A percentile compares a stretch with the other conserved stretches of the same genome.
phyloP scores from a whole-genome alignment of 73 alveolate genomes.

The Effrenium voratum region DNA sequence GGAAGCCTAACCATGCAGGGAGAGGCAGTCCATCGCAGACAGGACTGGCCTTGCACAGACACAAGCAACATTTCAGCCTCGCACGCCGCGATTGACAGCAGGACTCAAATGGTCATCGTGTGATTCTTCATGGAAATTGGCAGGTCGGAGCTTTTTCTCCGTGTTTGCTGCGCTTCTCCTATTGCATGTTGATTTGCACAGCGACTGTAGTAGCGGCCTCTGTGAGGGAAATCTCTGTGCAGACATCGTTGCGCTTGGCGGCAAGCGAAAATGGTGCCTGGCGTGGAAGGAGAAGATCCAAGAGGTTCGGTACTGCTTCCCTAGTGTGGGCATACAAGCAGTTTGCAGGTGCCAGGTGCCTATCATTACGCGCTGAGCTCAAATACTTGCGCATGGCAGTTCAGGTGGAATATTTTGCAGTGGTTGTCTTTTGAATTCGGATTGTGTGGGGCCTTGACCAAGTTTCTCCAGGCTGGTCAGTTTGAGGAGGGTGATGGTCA shows the following conservation, averaged over 20 bases:
- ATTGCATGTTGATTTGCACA: no score
- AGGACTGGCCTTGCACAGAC: no score
- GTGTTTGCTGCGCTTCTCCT: no score
- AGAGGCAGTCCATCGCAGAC: slow-evolving; percentile 2
- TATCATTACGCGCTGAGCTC: not conserved
- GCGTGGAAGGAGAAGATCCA: slow-evolving; percentile 5
- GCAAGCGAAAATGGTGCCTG: slow-evolving; percentile 37
- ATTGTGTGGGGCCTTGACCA: not conserved
- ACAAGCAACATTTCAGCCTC: no score
- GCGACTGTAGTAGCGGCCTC: not conserved
- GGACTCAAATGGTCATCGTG: slow-evolving; percentile 7
- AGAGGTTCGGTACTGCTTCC: not conserved
- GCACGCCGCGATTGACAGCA: no score
- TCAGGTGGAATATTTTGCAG: not conserved
- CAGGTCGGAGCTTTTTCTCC: not conserved
- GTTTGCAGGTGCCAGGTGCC: slow-evolving; percentile 24
- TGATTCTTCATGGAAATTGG: not conserved
- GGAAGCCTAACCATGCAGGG: slow-evolving; percentile 21
- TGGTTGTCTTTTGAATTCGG: not conserved
- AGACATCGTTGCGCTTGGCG: slow-evolving; percentile 35
- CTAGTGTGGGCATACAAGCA: not conserved
- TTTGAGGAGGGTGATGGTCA: not conserved
- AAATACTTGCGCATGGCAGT: not conserved
- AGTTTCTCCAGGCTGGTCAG: not conserved
- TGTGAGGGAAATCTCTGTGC: slow-evolving; percentile 11